Conservation (phyloP, 257 asterid genomes). For the Vinca minor region DNA sequence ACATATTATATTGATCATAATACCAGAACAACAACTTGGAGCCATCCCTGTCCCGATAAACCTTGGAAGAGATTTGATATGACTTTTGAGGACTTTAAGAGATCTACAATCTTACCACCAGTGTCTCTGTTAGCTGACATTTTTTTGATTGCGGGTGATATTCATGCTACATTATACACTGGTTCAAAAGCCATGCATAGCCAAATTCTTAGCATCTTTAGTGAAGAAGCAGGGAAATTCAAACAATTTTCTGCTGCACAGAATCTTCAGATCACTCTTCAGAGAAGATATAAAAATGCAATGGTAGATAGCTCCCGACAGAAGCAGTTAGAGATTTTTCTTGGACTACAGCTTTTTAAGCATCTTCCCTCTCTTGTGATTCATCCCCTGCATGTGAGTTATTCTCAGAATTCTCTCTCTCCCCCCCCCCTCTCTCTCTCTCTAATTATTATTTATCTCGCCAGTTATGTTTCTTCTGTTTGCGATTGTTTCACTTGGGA, state of each 20-base stretch:
- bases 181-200: conserved; percentile 99
- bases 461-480: no score
- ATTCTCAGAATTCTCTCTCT: conserved; percentile 2
- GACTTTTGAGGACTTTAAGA: conserved; percentile 94
- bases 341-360: conserved; percentile 86
- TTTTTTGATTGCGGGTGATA: conserved; percentile 85
- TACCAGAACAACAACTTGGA: conserved; percentile 96
- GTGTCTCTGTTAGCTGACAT: conserved; percentile 81
- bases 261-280: conserved; percentile 88
- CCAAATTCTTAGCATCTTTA: conserved; percentile 96
- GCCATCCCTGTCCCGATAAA: conserved; percentile 97
- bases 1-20: conserved; percentile 92
- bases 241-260: conserved; percentile 99
- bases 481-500: no score
- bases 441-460: not conserved
- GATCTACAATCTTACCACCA: conserved; percentile 92
- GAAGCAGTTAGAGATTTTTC: conserved; percentile 88
- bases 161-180: conserved; percentile 87
- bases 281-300: conserved; percentile 93
- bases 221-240: conserved; percentile 86
- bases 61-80: conserved; percentile 99
- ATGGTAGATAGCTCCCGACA: conserved; percentile 97
- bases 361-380: conserved; percentile 78
- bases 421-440: no score
- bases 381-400: conserved; percentile 70